Evolutionary conservation across 2,329 filamentous ascomycete genomes (phyloP), one percentile per base, ranked within the genome.

Genomic region (Harringtonia lauricola): DNA sequence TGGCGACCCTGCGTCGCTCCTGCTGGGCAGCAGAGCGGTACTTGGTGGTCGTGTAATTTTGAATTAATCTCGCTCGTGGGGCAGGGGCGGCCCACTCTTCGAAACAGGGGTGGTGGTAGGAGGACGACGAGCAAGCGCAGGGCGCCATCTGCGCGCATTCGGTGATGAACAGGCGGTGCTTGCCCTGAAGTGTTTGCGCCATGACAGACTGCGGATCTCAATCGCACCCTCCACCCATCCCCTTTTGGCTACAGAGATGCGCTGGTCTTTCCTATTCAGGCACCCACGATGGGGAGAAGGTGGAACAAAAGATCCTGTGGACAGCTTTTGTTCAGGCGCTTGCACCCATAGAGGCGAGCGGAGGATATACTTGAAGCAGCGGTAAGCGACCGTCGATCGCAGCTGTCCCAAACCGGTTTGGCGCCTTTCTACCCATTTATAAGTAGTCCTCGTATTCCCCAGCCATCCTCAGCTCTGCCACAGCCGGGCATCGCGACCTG

Each of bases 31-130:
- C 24, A 26, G 7, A 36, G 38, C 39, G 43, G 39, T 38, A 41
- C 36, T 41, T 42, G 41, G 13, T 40, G 34, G 41, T 37, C 37
- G 36, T 47, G 49, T 33, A 49, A 51, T 49, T 49, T 51, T 43
- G 47, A 46, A 47, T 49, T 51, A 51, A 51, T 51, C 47, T 49
- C 44, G 42, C 34, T 44, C 49, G 41, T 50, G 48, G 48, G 46
- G 44, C 46, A 39, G 34, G 21, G 2, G 12, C 9, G 48, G 29
- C 36, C 48, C 48, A 50, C 48, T 47, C 13, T 36, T 39, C 17
- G 9, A 12, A 31, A 45, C 43, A 44, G 44, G 46, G 45, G 39
- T 33, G 19, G 39, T 24, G 21, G 35, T n/a, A 8, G 39, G 18
- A 24, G 41, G 36, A 37, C 10, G 29, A 44, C 24, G 7, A 21